phyloP scores from a whole-genome alignment of 116 monocot species.

The Posidonia oceanica region DNA sequence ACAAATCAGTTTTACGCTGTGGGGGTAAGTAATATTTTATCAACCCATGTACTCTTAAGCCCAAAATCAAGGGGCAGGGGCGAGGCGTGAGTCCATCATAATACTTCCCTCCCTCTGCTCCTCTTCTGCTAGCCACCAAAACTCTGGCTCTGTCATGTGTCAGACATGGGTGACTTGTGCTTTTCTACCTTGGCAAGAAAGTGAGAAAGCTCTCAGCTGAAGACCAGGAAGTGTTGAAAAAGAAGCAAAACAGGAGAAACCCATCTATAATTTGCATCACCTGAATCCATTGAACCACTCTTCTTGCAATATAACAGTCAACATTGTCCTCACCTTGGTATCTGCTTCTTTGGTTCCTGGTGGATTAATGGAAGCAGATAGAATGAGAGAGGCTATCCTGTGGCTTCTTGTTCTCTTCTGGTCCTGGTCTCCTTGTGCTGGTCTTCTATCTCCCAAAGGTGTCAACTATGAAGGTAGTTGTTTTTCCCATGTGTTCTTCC shows the following conservation, averaged over 20 bases:
- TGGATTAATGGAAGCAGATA: not conserved
- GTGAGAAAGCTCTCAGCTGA: not conserved
- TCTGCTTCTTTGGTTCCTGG: not conserved
- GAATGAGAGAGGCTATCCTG: not conserved
- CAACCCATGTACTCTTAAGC: not conserved
- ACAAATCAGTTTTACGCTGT: no score
- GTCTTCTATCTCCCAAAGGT: slow-evolving; percentile 7
- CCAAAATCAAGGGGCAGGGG: not conserved
- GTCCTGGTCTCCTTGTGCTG: not conserved
- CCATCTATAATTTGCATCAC: no score
- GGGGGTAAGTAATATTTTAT: not conserved
- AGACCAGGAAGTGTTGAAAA: not conserved
- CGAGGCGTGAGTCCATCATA: not conserved
- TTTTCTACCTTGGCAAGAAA: slow-evolving; percentile 1
- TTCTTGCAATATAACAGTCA: not conserved
- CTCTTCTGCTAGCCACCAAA: not conserved
- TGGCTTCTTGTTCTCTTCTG: not conserved
- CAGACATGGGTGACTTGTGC: slow-evolving; percentile 2
- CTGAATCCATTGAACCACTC: no score
- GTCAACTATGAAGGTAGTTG: slow-evolving; percentile 9
- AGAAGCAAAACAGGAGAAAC: not conserved
- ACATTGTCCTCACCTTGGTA: not conserved
- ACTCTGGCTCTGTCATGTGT: slow-evolving; percentile 3
- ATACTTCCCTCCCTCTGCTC: slow-evolving; percentile 3
- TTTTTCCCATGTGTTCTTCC: not conserved